Evolutionary conservation across 352 stramenopile species (phyloP), one percentile per base, ranked within the genome.

Genomic region (Globisporangium radiosum): DNA sequence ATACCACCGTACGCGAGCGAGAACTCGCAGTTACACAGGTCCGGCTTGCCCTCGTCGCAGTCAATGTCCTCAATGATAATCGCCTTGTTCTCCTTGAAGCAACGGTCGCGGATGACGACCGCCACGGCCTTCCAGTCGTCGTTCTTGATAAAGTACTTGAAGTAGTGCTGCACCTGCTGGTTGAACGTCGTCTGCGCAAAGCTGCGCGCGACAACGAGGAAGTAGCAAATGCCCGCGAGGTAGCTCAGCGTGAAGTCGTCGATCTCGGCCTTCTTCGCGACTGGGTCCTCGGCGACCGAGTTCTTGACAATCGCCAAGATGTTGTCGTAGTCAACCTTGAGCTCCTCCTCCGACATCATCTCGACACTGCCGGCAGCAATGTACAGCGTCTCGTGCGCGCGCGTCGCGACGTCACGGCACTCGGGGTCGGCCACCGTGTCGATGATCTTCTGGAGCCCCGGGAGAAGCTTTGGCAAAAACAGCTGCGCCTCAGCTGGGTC

Each of bases 21-120:
- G 78, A 99, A 99, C 71, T 98, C 92, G 70, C 96, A 99, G 89
- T 99, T 98, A 74, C 97, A 99, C 7, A 99, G 80, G 70, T 99
- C 93, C 45, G 97, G 95, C 56, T 97, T 93, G 76, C 96, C 94
- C 64, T 98, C 94, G 40, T 99, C 96, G 45, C 97, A 98, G 72
- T 99, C 81, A 9, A 98, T 91, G 56, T 98, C 95, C 60, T 98
- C 95, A 56, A 96, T 94, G 59, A 92, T 85, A 69, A 94, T 94
- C 51, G 73, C 74, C 79, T 94, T 94, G 78, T 93, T 92, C 68
- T 93, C 85, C 78, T 89, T 91, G 82, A 87, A 92, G 58, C 84
- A 94, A 39, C 81, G 78, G 69, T 95, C 87, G 33, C 85, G 87
- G 60, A 94, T 92, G 15, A 80, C 75, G 33, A 81, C 68, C 36